Conservation (phyloP, 2,329 filamentous ascomycete species). For the Stemphylium lycopersici region DNA sequence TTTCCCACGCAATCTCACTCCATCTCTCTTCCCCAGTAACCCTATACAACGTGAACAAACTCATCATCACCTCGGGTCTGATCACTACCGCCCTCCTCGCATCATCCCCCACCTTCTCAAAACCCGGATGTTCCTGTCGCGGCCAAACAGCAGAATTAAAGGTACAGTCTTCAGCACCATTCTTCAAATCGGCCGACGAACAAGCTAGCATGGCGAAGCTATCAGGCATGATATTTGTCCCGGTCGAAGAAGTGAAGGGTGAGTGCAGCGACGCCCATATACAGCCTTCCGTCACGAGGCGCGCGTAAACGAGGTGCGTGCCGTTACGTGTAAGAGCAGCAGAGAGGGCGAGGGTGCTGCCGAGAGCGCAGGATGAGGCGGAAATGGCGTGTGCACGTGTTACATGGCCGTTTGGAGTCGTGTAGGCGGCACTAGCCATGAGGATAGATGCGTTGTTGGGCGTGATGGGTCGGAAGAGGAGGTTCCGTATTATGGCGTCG, state of each 20-base stretch:
- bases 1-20: slow-evolving; percentile 72
- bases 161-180: slow-evolving; percentile 1
- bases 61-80: slow-evolving; percentile 76
- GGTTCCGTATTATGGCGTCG: slow-evolving; percentile 48
- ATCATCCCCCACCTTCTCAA: slow-evolving; percentile 60
- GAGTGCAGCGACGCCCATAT: slow-evolving; percentile 64
- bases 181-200: slow-evolving; percentile 18
- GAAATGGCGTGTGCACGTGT: neutral
- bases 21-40: slow-evolving; percentile 69
- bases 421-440: slow-evolving; percentile 31
- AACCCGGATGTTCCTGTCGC: slow-evolving; percentile 52
- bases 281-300: slow-evolving; percentile 64
- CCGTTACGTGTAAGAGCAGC: slow-evolving; percentile 62
- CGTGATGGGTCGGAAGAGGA: slow-evolving; percentile 56
- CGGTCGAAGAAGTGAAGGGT: slow-evolving; percentile 63
- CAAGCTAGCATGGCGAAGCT: slow-evolving; percentile 57
- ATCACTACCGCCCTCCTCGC: slow-evolving; percentile 62
- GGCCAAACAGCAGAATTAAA: slow-evolving; percentile 22
- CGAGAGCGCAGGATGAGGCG: slow-evolving; percentile 63
- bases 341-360: slow-evolving; percentile 70
- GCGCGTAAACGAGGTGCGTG: slow-evolving; percentile 60
- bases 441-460: slow-evolving; percentile 54
- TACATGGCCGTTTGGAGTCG: slow-evolving; percentile 56
- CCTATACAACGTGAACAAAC: slow-evolving; percentile 75
- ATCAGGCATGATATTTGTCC: neutral